These are phyloP conservation scores for Lotmaria passim DNA, from an alignment of 208 protist genomes.

Conservation along the genomic window DNA sequence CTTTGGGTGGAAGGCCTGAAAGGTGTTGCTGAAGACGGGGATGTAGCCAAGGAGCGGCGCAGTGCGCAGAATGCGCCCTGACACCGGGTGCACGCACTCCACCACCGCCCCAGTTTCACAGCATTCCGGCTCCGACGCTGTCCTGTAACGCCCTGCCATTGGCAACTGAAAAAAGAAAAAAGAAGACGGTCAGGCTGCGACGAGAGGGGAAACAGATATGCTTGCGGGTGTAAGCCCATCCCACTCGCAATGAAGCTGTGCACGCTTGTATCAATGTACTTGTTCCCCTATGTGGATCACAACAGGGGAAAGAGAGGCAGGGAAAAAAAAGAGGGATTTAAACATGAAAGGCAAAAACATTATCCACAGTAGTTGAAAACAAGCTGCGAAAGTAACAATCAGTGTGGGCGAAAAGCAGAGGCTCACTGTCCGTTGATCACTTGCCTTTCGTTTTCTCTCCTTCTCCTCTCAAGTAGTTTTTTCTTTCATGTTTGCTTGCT, in stretches of 20 bases:
- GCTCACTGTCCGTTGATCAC: too few relatives aligned
- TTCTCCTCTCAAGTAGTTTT: too few relatives aligned
- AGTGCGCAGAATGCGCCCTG: conserved; percentile 15
- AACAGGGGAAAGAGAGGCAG: neutral
- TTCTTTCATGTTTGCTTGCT: too few relatives aligned
- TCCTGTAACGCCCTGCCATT: conserved; percentile 4
- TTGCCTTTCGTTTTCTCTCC: too few relatives aligned
- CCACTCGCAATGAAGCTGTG: too few relatives aligned
- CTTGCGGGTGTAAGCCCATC: too few relatives aligned
- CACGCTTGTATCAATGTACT: neutral
- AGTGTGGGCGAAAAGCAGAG: too few relatives aligned
- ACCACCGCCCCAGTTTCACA: neutral
- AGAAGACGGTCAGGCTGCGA: neutral
- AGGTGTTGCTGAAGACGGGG: conserved; percentile 53
- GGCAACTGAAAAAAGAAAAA: neutral
- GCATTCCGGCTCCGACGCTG: conserved; percentile 1
- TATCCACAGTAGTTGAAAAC: too few relatives aligned
- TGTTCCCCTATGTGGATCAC: neutral
- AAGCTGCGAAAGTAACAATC: too few relatives aligned
- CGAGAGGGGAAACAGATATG: neutral
- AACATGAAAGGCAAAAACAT: conserved; percentile 5
- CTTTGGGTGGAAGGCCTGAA: conserved; percentile 48
- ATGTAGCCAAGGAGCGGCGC: conserved; percentile 36
- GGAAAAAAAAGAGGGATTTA: neutral
- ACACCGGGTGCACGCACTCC: conserved; percentile 32